Evolutionary conservation across 495 filamentous ascomycete genomes (phyloP).

Genomic region (Penicillium coprophilum): DNA sequence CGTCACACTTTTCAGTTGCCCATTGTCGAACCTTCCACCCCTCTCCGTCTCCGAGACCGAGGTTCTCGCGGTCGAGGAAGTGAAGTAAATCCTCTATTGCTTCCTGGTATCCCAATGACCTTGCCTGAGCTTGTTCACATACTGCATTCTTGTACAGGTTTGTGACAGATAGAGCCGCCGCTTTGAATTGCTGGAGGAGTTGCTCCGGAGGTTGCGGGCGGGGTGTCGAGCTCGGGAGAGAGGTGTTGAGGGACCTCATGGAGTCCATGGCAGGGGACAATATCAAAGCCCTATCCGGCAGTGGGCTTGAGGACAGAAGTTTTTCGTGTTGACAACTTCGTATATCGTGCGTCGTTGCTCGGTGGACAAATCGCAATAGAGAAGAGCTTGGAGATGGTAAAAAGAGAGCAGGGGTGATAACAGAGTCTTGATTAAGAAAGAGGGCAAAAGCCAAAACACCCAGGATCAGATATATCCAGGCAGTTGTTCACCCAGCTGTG

Average conservation of each 20-base stretch:
- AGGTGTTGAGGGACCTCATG: conserved; percentile 71
- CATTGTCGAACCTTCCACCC: conserved; percentile 79
- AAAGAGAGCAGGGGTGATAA: background rate
- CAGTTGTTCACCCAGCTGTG: conserved; percentile 4
- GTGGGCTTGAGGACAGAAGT: background rate
- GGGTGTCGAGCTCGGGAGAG: conserved; percentile 55
- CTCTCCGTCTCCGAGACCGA: conserved; percentile 76
- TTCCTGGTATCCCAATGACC: conserved; percentile 84
- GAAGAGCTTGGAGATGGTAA: background rate
- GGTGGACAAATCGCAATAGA: conserved; percentile 3
- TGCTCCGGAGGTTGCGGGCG: conserved; percentile 68
- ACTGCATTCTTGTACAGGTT: conserved; percentile 92
- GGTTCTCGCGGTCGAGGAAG: conserved; percentile 78
- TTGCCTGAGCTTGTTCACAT: conserved; percentile 68
- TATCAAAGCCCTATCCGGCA: background rate
- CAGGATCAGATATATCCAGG: background rate
- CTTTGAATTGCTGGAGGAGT: conserved; percentile 84
- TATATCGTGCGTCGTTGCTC: background rate
- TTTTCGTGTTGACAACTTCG: conserved; percentile 1
- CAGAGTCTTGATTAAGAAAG: conserved; percentile 4
- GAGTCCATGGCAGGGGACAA: conserved; percentile 59
- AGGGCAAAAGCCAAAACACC: background rate
- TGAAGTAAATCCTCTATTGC: conserved; percentile 84
- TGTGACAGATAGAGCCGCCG: conserved; percentile 90
- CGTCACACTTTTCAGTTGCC: conserved; percentile 76